Evolutionary conservation across 1,284 basidiomycete species (phyloP), one percentile per base, ranked within the genome.

Genomic region (Ceratobasidium theobromae): DNA sequence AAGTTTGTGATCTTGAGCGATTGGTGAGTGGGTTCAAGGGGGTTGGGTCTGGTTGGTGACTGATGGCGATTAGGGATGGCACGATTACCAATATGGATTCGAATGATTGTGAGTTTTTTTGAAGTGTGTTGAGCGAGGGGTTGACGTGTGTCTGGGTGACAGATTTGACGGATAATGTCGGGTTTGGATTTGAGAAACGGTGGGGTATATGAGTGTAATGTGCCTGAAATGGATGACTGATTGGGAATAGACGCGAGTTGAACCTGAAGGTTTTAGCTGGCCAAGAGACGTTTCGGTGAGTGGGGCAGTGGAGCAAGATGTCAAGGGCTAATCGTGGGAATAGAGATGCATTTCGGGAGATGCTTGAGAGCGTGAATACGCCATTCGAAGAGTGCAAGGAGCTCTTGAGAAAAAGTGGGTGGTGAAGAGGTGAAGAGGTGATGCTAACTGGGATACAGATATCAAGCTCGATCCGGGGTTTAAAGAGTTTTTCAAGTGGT

Each of bases 21-120:
- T 76, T 95, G 92, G 92, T 93, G 73, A 70, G 88, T 82, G 67
- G 57, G n/a, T 62, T 41, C 27, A 46, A 41, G 55, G 66, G 41
- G 30, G 33, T 23, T 48, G 5, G 46, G 25, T 32, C 16, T 38
- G n/a, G n/a, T 21, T 45, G 21, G 23, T 4, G 1, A 32, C 21
- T 60, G 14, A 48, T 25, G 38, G 58, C 8, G 49, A 40, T 6
- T 74, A 91, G 88, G 93, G 93, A 95, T 78, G 93, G 93, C 72
- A 96, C 92, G 23, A 95, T 95, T 77, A 95, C 93, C 5, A 92
- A 85, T 53, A 84, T 83, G 72, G 93, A 96, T 77, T 93, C 90
- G 21, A 96, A 96, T 77, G 94, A 96, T 74, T 93, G 90, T 91
- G 74, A 71, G 87, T 12, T 52, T 32, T 28, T 28, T 43, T 43